Percentiles rank a stretch among this genome's conserved stretches.
These are phyloP conservation scores for Phaeophleospora eucalypticola DNA, from an alignment of 2,329 filamentous ascomycete genomes.

Conservation along the genomic window DNA sequence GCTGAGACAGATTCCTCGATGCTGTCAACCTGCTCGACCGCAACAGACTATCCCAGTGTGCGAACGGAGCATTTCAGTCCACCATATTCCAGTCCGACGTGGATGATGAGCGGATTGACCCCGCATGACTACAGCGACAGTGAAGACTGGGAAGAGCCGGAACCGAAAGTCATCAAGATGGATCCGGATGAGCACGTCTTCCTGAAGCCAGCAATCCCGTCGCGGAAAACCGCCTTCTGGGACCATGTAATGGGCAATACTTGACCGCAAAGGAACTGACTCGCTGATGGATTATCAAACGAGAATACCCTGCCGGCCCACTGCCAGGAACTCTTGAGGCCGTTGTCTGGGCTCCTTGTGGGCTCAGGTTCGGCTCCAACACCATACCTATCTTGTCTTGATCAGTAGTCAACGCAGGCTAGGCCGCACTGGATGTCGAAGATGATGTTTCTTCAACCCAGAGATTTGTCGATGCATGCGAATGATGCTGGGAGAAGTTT, in stretches of 20 bases:
- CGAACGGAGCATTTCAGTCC: conserved; percentile 4
- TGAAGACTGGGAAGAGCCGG: conserved; percentile 11
- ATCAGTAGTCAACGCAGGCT: too few species aligned
- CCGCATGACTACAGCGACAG: conserved; percentile 14
- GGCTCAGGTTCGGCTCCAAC: too few species aligned
- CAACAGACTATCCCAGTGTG: conserved; percentile 7
- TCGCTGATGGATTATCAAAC: too few species aligned
- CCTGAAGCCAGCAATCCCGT: neutral
- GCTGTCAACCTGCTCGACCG: conserved; percentile 12
- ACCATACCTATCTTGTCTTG: too few species aligned
- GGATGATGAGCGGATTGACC: conserved; percentile 1
- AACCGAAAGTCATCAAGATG: conserved; percentile 3
- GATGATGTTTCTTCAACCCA: too few species aligned
- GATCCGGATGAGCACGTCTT: neutral
- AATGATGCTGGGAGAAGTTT: too few species aligned
- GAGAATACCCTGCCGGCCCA: too few species aligned
- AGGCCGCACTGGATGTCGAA: too few species aligned
- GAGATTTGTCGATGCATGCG: too few species aligned
- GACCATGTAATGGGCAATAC: conserved; percentile 10
- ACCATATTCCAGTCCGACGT: neutral
- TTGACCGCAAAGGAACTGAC: neutral
- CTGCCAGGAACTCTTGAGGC: too few species aligned
- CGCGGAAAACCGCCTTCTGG: conserved; percentile 6
- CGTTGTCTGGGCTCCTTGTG: too few species aligned
- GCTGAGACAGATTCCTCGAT: conserved; percentile 15